These are phyloP conservation scores for Aureobasidium subglaciale DNA, from an alignment of 2,329 filamentous ascomycete species.

Conservation along the genomic window DNA sequence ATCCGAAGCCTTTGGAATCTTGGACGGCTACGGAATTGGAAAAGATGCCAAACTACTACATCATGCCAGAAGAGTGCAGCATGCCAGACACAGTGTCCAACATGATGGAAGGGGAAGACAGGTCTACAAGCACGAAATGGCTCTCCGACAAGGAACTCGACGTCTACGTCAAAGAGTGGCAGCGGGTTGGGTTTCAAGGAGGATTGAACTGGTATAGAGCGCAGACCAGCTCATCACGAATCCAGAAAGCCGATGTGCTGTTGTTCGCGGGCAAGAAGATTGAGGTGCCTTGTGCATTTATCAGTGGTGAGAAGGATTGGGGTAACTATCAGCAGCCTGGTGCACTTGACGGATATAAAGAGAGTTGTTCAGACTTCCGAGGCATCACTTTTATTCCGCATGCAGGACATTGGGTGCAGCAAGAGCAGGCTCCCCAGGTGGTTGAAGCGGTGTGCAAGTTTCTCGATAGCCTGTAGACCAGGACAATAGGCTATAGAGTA, in stretches of 20 bases:
- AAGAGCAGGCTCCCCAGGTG: conserved; percentile 55
- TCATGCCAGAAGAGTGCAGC: conserved; percentile 51
- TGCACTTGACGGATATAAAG: conserved; percentile 51
- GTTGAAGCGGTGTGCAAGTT: conserved; percentile 42
- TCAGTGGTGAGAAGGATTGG: conserved; percentile 60
- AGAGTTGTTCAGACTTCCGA: conserved; percentile 46
- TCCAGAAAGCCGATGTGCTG: conserved; percentile 45
- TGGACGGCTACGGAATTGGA: conserved; percentile 54
- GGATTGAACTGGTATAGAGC: conserved; percentile 62
- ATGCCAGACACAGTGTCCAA: conserved; percentile 53
- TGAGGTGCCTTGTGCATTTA: conserved; percentile 53
- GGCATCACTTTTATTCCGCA: conserved; percentile 49
- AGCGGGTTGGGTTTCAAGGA: conserved; percentile 57
- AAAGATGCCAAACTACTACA: conserved; percentile 60
- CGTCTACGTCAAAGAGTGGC: conserved; percentile 56
- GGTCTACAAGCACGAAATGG: conserved; percentile 44
- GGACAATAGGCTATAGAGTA: neutral
- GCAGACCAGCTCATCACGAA: conserved; percentile 39
- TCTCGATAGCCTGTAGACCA: conserved; percentile 18
- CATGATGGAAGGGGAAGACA: conserved; percentile 50
- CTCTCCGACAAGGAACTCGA: conserved; percentile 50
- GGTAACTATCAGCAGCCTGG: conserved; percentile 62
- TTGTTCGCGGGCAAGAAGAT: conserved; percentile 55
- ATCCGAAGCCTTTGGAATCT: conserved; percentile 45
- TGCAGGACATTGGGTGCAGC: conserved; percentile 64